Evolutionary conservation across 352 stramenopile species (phyloP).

Genomic region (Phytophthora nicotianae): DNA sequence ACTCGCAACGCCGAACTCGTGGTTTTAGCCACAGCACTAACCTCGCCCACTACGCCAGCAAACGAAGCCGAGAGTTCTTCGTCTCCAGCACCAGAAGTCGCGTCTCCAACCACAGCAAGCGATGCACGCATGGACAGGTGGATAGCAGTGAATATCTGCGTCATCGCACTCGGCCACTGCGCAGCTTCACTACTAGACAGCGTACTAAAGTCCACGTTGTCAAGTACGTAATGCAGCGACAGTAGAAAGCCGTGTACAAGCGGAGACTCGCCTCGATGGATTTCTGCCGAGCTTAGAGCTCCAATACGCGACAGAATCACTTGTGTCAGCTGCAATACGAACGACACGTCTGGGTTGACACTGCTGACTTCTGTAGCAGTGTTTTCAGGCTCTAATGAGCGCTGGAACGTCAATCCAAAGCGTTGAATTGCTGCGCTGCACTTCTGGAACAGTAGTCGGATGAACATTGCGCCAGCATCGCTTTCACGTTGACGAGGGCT

Average conservation of each 20-base stretch:
- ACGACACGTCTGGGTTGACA: constrained; percentile 40
- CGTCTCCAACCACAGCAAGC: constrained; percentile 75
- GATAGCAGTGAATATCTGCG: constrained; percentile 56
- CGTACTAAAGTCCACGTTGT: constrained; percentile 54
- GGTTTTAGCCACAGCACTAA: constrained; percentile 59
- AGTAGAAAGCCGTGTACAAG: constrained; percentile 80
- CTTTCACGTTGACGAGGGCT: constrained; percentile 84
- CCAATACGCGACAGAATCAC: constrained; percentile 53
- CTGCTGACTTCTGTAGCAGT: constrained; percentile 6
- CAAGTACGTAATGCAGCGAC: constrained; percentile 79
- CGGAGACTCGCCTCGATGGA: constrained; percentile 55
- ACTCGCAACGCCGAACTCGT: constrained; percentile 64
- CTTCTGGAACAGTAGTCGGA: constrained; percentile 76
- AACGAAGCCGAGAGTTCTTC: constrained; percentile 68
- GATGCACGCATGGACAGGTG: constrained; percentile 68
- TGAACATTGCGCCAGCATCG: constrained; percentile 86
- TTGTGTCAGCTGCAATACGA: constrained; percentile 63
- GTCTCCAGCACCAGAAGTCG: constrained; percentile 66
- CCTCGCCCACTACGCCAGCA: constrained; percentile 68
- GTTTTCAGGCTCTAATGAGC: constrained; percentile 8
- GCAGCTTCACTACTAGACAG: constrained; percentile 25
- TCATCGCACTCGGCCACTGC: constrained; percentile 57
- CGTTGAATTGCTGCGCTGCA: constrained; percentile 55
- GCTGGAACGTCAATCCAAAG: constrained; percentile 43
- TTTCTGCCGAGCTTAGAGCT: constrained; percentile 34